Base-by-base conservation (phyloP, 345 rosid species). In the Populus nigra region DNA sequence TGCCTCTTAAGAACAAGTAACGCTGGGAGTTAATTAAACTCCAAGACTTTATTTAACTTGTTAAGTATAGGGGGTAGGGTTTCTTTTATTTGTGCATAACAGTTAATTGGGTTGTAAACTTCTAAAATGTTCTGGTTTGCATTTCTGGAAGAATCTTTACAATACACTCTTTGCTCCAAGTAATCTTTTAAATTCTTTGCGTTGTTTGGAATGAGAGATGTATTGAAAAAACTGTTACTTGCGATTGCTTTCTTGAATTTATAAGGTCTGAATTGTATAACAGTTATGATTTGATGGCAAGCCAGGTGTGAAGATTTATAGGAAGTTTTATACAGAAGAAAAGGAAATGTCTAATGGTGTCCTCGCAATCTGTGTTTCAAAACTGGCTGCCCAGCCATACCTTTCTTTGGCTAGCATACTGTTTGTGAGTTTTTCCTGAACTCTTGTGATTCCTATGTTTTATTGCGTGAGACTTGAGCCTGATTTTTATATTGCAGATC, bases 261-360 rank as follows among this genome's bases (percentile, higher is more conserved):
- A 18, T 69, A 38, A 41, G 66, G 33, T 61, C 41, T 47, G 16
- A 69, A 3, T 33, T 20, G 23, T 43, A 31, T 67, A 57, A 33
- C n/a, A 10, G 35, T 5, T 65, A 8, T 27, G 29, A 9, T 15
- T 33, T 36, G 43, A 43, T 70, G 55, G 50, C 23, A 49, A 72
- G 1, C 11, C 83, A 89, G 97, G 97, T 68, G 87, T 89, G 53
- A 76, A 50, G 83, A 76, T 93, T 76, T 91, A 89, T 45, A 73
- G 95, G 82, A 89, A 87, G 77, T 91, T 89, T 76, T 94, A 94
- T 69, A 31, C 90, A 2, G 91, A 89, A 83, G 91, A 91, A 78
- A 87, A 86, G 79, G 97, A 93, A 83, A 84, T 72, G 75, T 76
- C 80, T 25, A 86, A 87, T 70, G 97, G 97, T 73, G 94, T 94